Base-by-base conservation (phyloP, 1,284 basidiomycete genomes). In the Erythrobasidium hasegawianum region DNA sequence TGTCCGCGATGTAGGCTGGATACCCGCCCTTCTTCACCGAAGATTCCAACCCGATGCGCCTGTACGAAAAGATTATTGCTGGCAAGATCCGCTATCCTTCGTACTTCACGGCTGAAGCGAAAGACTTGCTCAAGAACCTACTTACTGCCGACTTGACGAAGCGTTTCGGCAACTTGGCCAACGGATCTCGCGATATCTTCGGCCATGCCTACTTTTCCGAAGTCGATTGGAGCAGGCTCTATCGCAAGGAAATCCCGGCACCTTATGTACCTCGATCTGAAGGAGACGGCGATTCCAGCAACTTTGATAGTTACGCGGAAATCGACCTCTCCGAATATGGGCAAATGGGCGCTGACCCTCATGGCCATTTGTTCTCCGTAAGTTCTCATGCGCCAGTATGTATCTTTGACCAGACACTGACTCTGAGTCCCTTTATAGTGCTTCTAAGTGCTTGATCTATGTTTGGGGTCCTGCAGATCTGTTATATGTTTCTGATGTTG, bases 131-230 rank as follows among this genome's bases (percentile, higher is more conserved):
- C 69, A 82, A 89, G 74, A 90, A 89, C 76, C 83, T 97, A 68
- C 86, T 98, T 80, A 91, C 95, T 64, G 82, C 85, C 45, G 92
- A 98, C 75, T 85, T 96, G 1, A 88, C 90, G 39, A 89, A 90
- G 76, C 87, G 95, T 16, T 96, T 87, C 76, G 95, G 96, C 5
- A 98, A 98, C 79, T 77, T 97, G 81, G 83, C 85, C 52, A 84
- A 90, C 70, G 95, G 94, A n/a, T 89, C 90, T 14, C 87, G 87
- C 29, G 95, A 97, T 77, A 93, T 98, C 68, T 97, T 97, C 74
- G 86, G 86, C 10, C 95, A 97, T 76, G 83, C 86, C n/a, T 97
- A 95, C 47, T 97, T 97, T 75, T 83, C 85, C 53, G 96, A 98
- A 78, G 95, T 98, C 20, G 90, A 95, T 72, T 98, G 95, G 95